phyloP scores from a whole-genome alignment of 2,329 filamentous ascomycete species.

The Pyrenochaeta sp. region DNA sequence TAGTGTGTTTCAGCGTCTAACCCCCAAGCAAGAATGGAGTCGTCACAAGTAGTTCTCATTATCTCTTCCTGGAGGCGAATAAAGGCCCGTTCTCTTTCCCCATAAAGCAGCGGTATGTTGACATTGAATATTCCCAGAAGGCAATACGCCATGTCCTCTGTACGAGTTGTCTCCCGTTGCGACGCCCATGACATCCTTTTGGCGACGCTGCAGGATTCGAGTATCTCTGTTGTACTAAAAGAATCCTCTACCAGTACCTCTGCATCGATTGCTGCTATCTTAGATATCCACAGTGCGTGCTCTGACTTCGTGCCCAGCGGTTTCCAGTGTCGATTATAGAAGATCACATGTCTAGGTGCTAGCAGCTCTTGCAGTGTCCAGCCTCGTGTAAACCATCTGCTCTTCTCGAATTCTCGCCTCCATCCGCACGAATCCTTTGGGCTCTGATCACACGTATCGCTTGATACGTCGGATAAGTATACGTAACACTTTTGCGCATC shows the following conservation, averaged over 20 bases:
- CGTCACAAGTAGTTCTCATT: conserved; percentile 13
- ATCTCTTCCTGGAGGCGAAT: conserved; percentile 31
- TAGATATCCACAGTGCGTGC: neutral
- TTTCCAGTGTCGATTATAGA: conserved; percentile 4
- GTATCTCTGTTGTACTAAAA: neutral
- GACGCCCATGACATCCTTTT: conserved; percentile 26
- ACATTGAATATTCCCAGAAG: conserved; percentile 41
- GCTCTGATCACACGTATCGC: no score
- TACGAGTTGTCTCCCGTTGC: conserved; percentile 15
- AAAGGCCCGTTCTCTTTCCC: conserved; percentile 36
- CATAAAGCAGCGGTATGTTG: conserved; percentile 41
- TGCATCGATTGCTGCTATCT: conserved; percentile 5
- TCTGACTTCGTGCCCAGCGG: neutral
- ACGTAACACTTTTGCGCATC: conserved; percentile 2
- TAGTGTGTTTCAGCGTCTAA: conserved; percentile 1
- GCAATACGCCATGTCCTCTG: conserved; percentile 41
- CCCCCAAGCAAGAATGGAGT: conserved; percentile 22
- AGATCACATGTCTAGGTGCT: conserved; percentile 2
- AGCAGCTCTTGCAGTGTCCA: conserved; percentile 10
- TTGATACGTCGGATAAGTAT: conserved; percentile 6
- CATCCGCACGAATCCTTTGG: no score
- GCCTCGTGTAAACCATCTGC: conserved; percentile 5
- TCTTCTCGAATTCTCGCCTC: neutral
- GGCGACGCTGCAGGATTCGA: conserved; percentile 8
- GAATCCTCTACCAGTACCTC: neutral